Evolutionary conservation across 2,329 filamentous ascomycete species (phyloP).

Genomic region (Colletotrichum horii): DNA sequence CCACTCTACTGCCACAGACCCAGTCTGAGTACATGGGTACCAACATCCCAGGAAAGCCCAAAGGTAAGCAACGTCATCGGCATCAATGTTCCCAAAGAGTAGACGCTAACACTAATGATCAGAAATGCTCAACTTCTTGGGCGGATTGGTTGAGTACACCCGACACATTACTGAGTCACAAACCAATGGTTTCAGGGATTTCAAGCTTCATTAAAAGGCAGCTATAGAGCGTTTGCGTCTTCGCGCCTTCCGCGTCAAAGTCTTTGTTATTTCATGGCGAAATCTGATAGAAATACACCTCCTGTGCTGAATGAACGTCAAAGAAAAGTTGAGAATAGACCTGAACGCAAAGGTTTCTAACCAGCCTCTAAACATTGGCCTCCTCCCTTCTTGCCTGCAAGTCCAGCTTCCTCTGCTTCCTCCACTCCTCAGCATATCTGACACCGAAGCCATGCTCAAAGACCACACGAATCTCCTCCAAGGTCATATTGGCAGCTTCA

Average conservation of each 20-base stretch:
- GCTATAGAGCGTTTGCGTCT: background rate
- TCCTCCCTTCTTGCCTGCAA: background rate
- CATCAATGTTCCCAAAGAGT: background rate
- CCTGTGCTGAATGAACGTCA: accelerated
- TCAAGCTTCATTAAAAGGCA: background rate
- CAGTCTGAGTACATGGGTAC: background rate
- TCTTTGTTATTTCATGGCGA: background rate
- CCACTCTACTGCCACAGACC: background rate
- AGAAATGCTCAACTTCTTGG: background rate
- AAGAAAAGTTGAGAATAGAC: background rate
- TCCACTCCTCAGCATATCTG: constrained; percentile 41
- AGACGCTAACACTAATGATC: background rate
- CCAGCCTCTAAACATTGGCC: background rate
- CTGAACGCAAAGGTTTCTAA: accelerated
- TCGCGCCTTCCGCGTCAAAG: accelerated
- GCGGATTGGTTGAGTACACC: background rate
- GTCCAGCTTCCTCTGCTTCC: constrained; percentile 33
- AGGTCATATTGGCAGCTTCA: constrained; percentile 58
- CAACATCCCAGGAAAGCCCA: background rate
- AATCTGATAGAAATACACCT: background rate
- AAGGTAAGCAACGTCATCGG: background rate
- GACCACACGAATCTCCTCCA: constrained; percentile 58
- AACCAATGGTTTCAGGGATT: background rate
- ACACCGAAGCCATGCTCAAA: constrained; percentile 55
- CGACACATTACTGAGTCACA: background rate